These are phyloP conservation scores for Phaffomyces thermotolerans DNA, from an alignment of 805 yeast species.

Conservation along the genomic window DNA sequence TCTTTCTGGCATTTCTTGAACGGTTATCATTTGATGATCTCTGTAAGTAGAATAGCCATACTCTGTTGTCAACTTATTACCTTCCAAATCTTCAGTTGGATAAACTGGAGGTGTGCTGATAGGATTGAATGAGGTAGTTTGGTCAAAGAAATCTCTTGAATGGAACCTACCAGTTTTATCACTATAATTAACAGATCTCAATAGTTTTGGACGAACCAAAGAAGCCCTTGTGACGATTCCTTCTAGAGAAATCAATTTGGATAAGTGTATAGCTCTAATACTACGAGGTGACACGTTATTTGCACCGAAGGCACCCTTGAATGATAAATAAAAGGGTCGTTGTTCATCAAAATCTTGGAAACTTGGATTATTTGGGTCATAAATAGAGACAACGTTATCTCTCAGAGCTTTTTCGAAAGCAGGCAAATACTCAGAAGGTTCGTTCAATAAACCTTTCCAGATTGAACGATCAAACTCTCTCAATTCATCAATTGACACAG, in stretches of 20 bases:
- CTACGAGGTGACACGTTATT: constrained; percentile 86
- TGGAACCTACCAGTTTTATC: constrained; percentile 78
- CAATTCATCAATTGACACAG: constrained; percentile 77
- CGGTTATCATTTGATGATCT: constrained; percentile 88
- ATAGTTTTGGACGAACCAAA: constrained; percentile 84
- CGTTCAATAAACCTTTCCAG: constrained; percentile 68
- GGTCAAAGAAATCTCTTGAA: constrained; percentile 88
- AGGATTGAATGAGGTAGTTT: constrained; percentile 84
- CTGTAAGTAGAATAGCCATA: constrained; percentile 88
- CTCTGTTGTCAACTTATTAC: constrained; percentile 82
- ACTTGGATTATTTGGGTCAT: constrained; percentile 52
- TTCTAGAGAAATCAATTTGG: constrained; percentile 80
- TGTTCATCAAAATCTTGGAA: constrained; percentile 48
- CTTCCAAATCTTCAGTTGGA: constrained; percentile 90
- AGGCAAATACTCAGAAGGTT: constrained; percentile 82
- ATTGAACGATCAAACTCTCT: constrained; percentile 73
- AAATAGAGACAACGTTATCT: constrained; percentile 68
- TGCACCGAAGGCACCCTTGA: constrained; percentile 87
- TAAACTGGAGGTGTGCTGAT: constrained; percentile 76
- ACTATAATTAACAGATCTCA: constrained; percentile 88
- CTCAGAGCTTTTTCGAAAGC: constrained; percentile 83
- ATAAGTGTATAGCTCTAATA: constrained; percentile 65
- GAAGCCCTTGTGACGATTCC: constrained; percentile 95
- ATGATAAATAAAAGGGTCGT: constrained; percentile 66
- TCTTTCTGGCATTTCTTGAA: constrained; percentile 96